Conservation (phyloP, 1,139 yeast species). For the Arxiozyma telluris region DNA sequence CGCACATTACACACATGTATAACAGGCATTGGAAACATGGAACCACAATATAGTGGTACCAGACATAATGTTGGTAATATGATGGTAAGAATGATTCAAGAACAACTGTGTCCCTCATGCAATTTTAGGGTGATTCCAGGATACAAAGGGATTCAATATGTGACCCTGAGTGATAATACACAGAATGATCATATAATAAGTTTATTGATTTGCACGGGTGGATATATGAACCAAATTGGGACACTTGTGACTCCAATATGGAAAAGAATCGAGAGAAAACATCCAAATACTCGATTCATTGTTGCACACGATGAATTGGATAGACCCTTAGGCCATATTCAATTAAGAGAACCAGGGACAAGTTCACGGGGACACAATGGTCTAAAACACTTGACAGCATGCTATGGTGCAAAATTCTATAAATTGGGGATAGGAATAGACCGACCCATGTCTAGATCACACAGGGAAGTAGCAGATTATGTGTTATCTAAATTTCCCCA, state of each 20-base stretch:
- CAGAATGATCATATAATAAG: not conserved
- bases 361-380: constrained; percentile 80
- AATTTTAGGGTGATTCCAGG: not conserved
- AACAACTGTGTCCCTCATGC: constrained; percentile 8
- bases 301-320: constrained; percentile 73
- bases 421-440: constrained; percentile 70
- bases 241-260: constrained; percentile 41
- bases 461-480: constrained; percentile 45
- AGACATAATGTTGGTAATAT: constrained; percentile 64
- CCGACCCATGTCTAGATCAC: constrained; percentile 41
- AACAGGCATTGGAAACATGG: constrained; percentile 77
- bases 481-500: constrained; percentile 44
- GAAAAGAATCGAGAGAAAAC: constrained; percentile 21
- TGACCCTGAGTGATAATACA: not conserved
- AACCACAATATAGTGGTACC: constrained; percentile 47
- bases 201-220: constrained; percentile 41
- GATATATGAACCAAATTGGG: constrained; percentile 68
- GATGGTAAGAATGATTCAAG: constrained; percentile 18
- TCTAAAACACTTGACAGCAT: constrained; percentile 44
- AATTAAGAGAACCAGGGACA: constrained; percentile 46
- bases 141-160: not conserved
- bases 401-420: constrained; percentile 30
- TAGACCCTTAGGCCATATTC: constrained; percentile 52
- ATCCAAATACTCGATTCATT: constrained; percentile 19
- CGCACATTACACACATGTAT: constrained; percentile 24